Base-by-base conservation (phyloP, 345 rosid genomes). In the Dipteronia sinensis region DNA sequence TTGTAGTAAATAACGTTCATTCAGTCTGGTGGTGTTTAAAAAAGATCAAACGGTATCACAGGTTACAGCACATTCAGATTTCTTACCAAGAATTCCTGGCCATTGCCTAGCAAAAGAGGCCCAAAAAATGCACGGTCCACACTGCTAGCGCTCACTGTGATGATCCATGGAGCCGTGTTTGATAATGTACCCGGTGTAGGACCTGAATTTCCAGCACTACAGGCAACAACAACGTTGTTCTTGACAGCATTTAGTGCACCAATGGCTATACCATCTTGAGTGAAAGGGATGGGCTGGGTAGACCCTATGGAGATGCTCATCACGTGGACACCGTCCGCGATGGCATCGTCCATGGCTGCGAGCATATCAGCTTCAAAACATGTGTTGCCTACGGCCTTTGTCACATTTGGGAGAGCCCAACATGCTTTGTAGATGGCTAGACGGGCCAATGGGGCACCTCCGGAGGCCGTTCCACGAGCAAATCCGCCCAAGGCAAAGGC, bases 341-440 rank as follows among this genome's bases (percentile, higher is more conserved):
- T 87, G 76, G 98, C 98, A 11, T 92, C 94, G 38, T 95, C 99
- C 0, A 95, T 83, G 13, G 92, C 98, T 0, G 93, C 97, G 19
- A 93, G 85, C 93, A 95, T 89, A 75, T 93, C 99, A 34, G 76
- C 95, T 44, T 82, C 82, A 13, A 71, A 56, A 76, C 99, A 95
- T 0, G 73, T 64, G 78, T 92, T 93, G 11, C 93, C 92, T 0
- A 9, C 61, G 0, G 71, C 81, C 76, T 91, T 91, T 16, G 83
- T 80, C 9, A 16, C 25, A 53, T 80, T 75, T 1, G 99, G 98
- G 22, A 73, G 46, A 10, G 94, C 90, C 99, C 99, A 95, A 69
- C 99, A 95, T 0, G 83, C 97, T 80, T 95, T 93, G 86, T 93
- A 95, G 19, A 93, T 72, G 6, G 99, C 92, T 3, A 93, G 81